Evolutionary conservation across 2,329 filamentous ascomycete genomes (phyloP).

Genomic region (Scleromitrula shiraiana): DNA sequence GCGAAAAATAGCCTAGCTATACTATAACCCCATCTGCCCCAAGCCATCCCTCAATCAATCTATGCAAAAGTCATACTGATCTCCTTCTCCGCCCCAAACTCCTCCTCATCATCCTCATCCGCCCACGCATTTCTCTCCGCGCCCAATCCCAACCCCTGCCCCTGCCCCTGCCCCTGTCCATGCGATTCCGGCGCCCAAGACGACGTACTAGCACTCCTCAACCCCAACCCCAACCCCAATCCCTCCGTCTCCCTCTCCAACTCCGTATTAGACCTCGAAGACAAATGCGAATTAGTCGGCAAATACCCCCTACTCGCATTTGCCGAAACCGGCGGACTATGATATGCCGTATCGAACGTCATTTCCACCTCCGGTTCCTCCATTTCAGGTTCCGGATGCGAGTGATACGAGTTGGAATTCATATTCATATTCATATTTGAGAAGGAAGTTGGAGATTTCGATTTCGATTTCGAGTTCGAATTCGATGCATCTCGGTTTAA

Average conservation of each 20-base stretch:
- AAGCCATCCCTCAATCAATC: neutral
- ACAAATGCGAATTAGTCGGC: slow-evolving; percentile 7
- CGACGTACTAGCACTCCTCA: slow-evolving; percentile 39
- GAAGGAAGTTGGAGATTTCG: too few species aligned
- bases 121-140: slow-evolving; percentile 58
- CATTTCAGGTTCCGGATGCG: slow-evolving; percentile 17
- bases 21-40: neutral
- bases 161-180: slow-evolving; percentile 1
- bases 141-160: neutral
- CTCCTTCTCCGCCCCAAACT: slow-evolving; percentile 64
- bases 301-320: slow-evolving; percentile 13
- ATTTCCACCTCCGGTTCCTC: slow-evolving; percentile 52
- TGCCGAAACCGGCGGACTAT: slow-evolving; percentile 16
- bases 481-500: too few species aligned
- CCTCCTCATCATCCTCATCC: slow-evolving; percentile 59
- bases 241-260: slow-evolving; percentile 8
- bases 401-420: slow-evolving; percentile 7
- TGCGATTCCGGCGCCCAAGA: slow-evolving; percentile 21
- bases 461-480: too few species aligned
- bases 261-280: neutral
- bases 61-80: slow-evolving; percentile 71
- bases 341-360: slow-evolving; percentile 60
- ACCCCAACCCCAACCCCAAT: slow-evolving; percentile 30
- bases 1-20: neutral
- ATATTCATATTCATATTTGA: too few species aligned